Evolutionary conservation across 164 flowering plant genomes (phyloP).

Genomic region (Aristolochia fimbriata): DNA sequence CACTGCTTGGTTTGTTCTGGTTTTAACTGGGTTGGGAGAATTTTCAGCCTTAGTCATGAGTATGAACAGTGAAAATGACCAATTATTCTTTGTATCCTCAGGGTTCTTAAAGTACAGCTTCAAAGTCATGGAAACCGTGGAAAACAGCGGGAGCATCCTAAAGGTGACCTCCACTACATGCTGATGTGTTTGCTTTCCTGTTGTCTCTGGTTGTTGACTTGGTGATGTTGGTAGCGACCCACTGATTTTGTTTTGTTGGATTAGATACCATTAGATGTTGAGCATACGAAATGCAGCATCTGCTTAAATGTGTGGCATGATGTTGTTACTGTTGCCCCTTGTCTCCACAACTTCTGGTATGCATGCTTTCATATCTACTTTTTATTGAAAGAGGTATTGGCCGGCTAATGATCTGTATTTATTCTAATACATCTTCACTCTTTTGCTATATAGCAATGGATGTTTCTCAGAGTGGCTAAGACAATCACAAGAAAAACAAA

Average conservation of each 20-base stretch:
- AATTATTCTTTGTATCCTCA: constrained; percentile 11
- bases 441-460: constrained; percentile 56
- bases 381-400: not conserved
- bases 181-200: not conserved
- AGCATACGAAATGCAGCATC: constrained; percentile 83
- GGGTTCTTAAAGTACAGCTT: constrained; percentile 54
- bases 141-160: constrained; percentile 24
- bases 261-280: constrained; percentile 59
- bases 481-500: constrained; percentile 49
- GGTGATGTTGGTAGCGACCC: constrained; percentile 4
- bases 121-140: constrained; percentile 31
- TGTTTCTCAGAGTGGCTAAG: constrained; percentile 95
- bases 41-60: not conserved
- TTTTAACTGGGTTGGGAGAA: not conserved
- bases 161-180: constrained; percentile 27
- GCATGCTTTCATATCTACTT: not conserved
- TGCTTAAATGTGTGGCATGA: constrained; percentile 94
- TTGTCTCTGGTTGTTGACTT: not conserved
- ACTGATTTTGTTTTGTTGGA: not conserved
- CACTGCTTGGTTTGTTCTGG: too few species aligned
- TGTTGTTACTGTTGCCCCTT: constrained; percentile 88
- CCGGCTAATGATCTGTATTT: not conserved
- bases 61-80: not conserved
- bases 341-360: constrained; percentile 93
- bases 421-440: not conserved